These are phyloP conservation scores for Paecilomyces dactylethromorphus DNA, from an alignment of 2,329 filamentous ascomycete species.

Conservation along the genomic window DNA sequence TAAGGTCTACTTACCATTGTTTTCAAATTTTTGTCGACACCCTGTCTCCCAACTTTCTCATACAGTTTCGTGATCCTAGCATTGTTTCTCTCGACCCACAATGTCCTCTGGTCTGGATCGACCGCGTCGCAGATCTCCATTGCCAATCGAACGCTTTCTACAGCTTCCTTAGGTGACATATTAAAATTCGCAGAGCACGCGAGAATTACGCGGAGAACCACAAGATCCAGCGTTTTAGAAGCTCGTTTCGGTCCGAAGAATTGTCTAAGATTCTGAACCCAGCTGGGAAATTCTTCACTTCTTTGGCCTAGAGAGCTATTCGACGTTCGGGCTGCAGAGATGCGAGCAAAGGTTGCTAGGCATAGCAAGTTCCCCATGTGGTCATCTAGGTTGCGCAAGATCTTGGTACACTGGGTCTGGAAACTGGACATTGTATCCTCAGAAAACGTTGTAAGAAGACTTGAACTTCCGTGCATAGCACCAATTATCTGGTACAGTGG, in stretches of 20 bases:
- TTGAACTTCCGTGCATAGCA: slow-evolving; percentile 19
- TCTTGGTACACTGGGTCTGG: slow-evolving; percentile 30
- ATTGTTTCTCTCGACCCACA: slow-evolving; percentile 27
- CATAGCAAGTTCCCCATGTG: slow-evolving; percentile 35
- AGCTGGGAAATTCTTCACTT: slow-evolving; percentile 13
- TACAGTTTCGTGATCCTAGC: slow-evolving; percentile 31
- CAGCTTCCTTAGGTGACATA: slow-evolving; percentile 18
- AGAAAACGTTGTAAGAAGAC: slow-evolving; percentile 22
- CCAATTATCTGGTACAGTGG: slow-evolving; percentile 28
- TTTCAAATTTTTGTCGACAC: slow-evolving; percentile 21
- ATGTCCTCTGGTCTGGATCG: slow-evolving; percentile 21
- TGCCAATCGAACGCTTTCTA: slow-evolving; percentile 30
- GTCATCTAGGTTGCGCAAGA: slow-evolving; percentile 31
- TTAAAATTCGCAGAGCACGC: slow-evolving; percentile 31
- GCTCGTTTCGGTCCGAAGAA: slow-evolving; percentile 34
- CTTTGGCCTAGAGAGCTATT: slow-evolving; percentile 7
- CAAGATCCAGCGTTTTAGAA: slow-evolving; percentile 34
- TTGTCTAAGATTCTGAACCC: slow-evolving; percentile 29
- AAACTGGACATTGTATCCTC: slow-evolving; percentile 27
- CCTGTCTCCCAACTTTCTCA: slow-evolving; percentile 27
- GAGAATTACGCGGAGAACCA: slow-evolving; percentile 33
- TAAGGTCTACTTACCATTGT: slow-evolving; percentile 23
- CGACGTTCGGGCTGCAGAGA: slow-evolving; percentile 16
- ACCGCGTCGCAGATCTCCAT: slow-evolving; percentile 29
- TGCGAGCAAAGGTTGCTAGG: slow-evolving; percentile 32